A percentile compares a stretch with the other conserved stretches of the same genome.
Evolutionary conservation across 176 grass and related monocot genomes (phyloP).

Genomic region (Saccharum officinarum): DNA sequence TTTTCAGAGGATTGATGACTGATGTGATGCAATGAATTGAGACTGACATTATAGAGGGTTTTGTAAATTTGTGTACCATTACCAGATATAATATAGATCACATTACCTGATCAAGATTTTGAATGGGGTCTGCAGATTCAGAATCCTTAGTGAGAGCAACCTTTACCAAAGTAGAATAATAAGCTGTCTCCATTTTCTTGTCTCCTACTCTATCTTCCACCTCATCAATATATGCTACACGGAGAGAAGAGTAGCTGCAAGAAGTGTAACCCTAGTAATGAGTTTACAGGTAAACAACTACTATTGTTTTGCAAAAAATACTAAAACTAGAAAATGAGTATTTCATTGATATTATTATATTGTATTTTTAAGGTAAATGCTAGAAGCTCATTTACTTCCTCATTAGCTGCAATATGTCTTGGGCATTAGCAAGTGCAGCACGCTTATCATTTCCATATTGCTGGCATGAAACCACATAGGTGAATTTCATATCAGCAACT

Average conservation of each 20-base stretch:
- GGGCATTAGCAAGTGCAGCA: conserved; percentile 66
- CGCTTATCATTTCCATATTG: conserved; percentile 96
- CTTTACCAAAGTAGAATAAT: conserved; percentile 92
- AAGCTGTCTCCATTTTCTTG: conserved; percentile 83
- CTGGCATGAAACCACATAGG: conserved; percentile 94
- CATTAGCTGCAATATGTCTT: conserved; percentile 94
- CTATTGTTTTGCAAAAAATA: background rate
- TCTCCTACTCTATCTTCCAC: conserved; percentile 64
- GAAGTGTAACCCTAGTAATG: conserved; percentile 26
- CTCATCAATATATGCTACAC: conserved; percentile 92
- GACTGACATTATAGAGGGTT: background rate
- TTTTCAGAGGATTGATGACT: background rate
- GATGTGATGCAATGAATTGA: background rate
- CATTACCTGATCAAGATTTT: conserved; percentile 89
- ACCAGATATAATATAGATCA: background rate
- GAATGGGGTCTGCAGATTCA: conserved; percentile 59
- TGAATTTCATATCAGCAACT: conserved; percentile 94
- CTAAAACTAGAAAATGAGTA: conserved; percentile 4
- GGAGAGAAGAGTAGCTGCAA: conserved; percentile 83
- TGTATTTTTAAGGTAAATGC: conserved; percentile 9
- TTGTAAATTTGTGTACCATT: conserved; percentile 5
- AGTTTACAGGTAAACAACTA: conserved; percentile 3
- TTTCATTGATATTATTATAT: conserved; percentile 5
- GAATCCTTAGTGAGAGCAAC: conserved; percentile 73
- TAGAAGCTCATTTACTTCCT: conserved; percentile 59